Evolutionary conservation across 1,284 basidiomycete genomes (phyloP), one percentile per base, ranked within the genome.

Genomic region (Moniliophthora roreri): DNA sequence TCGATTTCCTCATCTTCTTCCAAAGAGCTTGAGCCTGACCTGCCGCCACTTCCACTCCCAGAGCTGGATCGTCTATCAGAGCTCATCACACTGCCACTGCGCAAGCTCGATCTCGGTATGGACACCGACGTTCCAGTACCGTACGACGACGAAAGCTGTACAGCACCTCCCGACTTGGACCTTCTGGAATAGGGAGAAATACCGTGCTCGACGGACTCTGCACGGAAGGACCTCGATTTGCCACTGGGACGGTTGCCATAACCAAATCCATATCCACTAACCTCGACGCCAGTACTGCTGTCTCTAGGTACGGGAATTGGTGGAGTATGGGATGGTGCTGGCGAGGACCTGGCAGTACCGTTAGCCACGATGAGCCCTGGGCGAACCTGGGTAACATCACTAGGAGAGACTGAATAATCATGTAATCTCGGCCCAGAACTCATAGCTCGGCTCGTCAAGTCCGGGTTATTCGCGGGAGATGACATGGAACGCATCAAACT

Each of bases 341-440:
- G 54, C 24, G 52, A 51, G 34, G 52, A 59, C 51, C 59, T 57
- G 2, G 69, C 75, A 13, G 77, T 67, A 8, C 85, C 75, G 24
- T 77, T 42, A 15, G 23, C 34, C 2, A 50, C 78, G 28, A 85
- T 62, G 11, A 84, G 66, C n/a, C 83, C 83, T 18, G 83, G 84
- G 32, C 80, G 73, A 11, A 86, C 66, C 44, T 82, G 81, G 2
- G 80, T 80, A 46, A 83, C 69, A 34, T 71, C 69, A 10, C 68
- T 65, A 67, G 52, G 67, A 32, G 77, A 74, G 42, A 86, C 65
- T 18, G 79, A 61, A 62, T 85, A 88, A 63, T 88, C 81, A 58
- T 87, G 84, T 63, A 89, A 68, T 36, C 82, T 76, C 3, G 86
- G 85, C 1, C 82, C 82, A 15, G 70, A 65, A 13, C 75, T 76